Evolutionary conservation across 345 rosid species (phyloP), one percentile per base, ranked within the genome.

Genomic region (Gossypium australe): DNA sequence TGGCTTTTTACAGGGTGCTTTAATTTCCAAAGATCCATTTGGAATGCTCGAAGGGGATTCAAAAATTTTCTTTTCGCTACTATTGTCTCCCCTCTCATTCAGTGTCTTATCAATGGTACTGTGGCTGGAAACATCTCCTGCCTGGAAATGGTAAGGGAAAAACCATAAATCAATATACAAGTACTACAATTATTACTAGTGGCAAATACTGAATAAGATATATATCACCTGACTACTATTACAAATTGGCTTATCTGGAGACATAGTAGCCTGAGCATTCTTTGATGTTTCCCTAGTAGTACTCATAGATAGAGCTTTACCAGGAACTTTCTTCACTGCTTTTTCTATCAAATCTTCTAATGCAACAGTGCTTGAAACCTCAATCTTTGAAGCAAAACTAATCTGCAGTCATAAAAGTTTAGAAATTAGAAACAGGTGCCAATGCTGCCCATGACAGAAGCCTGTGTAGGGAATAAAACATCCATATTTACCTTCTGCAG

Each of bases 401-500:
- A 79, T 76, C 90, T 87, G 82, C 64, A 80, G 53, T 62, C 29
- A 75, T 29, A 73, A 73, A 67, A 14, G 75, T 73, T 11, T 47
- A 7, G 64, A 74, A 11, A 48, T 80, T 67, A 86, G 78, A 62
- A 78, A 57, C 53, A 69, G 6, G 22, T 20, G 57, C 7, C 62
- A 49, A 65, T 70, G 59, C 51, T 18, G 73, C 65, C 48, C 41
- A 34, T 25, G 14, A 18, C 9, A 67, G 55, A 67, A 43, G 45
- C 20, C 57, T 51, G 43, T 6, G n/a, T 22, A 51, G 9, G 41
- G 48, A 38, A 60, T 5, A 53, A 72, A 74, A 77, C 74, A 72
- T 58, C 73, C 44, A 79, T 27, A 78, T 80, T 80, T 80, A 93
- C 94, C 88, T 80, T 79, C 62, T 71, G 79, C 64, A 79, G 76